Conservation (phyloP, 768 basidiomycete genomes). For the Kondoa malvinella region DNA sequence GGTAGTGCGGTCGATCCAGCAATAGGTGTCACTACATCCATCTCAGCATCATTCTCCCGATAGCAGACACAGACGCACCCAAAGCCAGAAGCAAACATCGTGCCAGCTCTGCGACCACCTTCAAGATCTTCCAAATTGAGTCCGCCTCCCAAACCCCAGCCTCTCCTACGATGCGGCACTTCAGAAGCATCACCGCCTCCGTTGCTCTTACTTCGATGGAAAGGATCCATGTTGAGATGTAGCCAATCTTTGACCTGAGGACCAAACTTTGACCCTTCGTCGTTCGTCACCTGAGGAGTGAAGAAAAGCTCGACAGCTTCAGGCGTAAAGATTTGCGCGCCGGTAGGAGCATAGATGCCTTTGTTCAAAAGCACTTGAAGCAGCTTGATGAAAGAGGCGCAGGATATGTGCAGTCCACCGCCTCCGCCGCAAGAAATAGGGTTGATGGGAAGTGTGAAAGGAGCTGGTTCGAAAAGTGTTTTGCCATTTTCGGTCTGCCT, state of each 20-base stretch:
- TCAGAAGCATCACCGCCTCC: not conserved
- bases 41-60: not conserved
- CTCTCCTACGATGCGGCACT: not conserved
- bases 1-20: constrained; percentile 5
- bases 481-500: not conserved
- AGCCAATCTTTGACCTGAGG: constrained; percentile 1
- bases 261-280: not conserved
- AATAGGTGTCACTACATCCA: constrained; percentile 7
- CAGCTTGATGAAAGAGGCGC: constrained; percentile 9
- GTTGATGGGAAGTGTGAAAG: constrained; percentile 11
- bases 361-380: constrained; percentile 8
- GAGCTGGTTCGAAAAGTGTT: constrained; percentile 8
- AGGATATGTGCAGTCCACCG: constrained; percentile 5
- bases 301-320: constrained; percentile 10
- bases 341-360: constrained; percentile 9
- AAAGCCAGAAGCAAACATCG: constrained; percentile 10
- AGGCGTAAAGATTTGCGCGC: not conserved
- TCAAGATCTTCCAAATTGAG: constrained; percentile 10
- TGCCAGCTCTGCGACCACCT: constrained; percentile 11
- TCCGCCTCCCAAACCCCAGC: constrained; percentile 9
- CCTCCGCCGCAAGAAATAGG: constrained; percentile 10
- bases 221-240: constrained; percentile 3
- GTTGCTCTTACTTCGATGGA: constrained; percentile 1
- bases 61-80: constrained; percentile 1
- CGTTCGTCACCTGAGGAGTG: constrained; percentile 8